phyloP scores from a whole-genome alignment of 768 basidiomycete genomes.

The Rhodotorula toruloides region DNA sequence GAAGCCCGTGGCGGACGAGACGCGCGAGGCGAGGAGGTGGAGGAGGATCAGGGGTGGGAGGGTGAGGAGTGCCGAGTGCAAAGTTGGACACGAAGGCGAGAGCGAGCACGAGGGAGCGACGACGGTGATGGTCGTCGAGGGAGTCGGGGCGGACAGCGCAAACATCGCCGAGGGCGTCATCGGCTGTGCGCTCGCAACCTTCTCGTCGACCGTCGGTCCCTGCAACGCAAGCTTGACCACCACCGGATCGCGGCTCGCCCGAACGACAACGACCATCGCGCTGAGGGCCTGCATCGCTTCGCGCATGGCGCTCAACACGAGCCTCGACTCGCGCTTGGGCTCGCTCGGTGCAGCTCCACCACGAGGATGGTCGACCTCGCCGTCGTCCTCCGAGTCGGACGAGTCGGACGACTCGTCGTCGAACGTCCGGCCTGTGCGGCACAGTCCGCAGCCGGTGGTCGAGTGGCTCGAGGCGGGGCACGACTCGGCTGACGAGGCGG shows the following conservation, averaged over 20 bases:
- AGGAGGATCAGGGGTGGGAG: slow-evolving; percentile 41
- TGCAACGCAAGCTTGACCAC: slow-evolving; percentile 23
- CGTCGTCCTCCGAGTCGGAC: slow-evolving; percentile 33
- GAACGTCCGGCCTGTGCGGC: slow-evolving; percentile 37
- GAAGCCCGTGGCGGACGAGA: slow-evolving; percentile 32
- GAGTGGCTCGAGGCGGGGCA: not conserved
- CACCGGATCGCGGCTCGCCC: slow-evolving; percentile 21
- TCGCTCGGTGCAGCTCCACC: not conserved
- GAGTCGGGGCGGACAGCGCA: slow-evolving; percentile 17
- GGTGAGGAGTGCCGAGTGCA: slow-evolving; percentile 34
- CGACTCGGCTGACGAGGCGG: slow-evolving; percentile 8
- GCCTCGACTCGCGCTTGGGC: slow-evolving; percentile 2
- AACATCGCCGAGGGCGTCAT: slow-evolving; percentile 25
- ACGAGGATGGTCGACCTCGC: not conserved
- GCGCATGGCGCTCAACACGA: slow-evolving; percentile 42
- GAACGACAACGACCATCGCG: slow-evolving; percentile 38
- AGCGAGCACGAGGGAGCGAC: not conserved
- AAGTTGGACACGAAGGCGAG: slow-evolving; percentile 35
- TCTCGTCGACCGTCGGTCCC: not conserved
- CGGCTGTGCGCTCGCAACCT: slow-evolving; percentile 2
- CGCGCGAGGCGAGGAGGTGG: slow-evolving; percentile 40
- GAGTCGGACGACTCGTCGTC: slow-evolving; percentile 37
- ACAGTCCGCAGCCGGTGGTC: slow-evolving; percentile 29
- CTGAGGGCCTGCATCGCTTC: slow-evolving; percentile 42
- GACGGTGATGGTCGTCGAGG: slow-evolving; percentile 5